Base-by-base conservation (phyloP, 139 green algal species). In the Monoraphidium neglectum region DNA sequence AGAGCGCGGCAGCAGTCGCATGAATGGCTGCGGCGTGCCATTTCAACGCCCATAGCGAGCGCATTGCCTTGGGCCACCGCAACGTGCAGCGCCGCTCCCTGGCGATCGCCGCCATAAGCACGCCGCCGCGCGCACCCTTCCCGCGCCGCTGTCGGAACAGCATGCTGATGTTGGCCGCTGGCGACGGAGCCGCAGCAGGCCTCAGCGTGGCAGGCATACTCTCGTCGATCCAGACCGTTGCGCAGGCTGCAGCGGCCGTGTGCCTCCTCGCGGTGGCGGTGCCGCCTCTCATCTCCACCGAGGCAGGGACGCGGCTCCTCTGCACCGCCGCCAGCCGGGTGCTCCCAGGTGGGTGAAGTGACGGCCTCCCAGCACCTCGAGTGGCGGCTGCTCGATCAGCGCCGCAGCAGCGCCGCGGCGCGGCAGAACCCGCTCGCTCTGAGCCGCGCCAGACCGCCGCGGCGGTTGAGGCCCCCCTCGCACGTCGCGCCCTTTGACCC, bases 281-380 rank as follows among this genome's bases (percentile, higher is more conserved):
- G 16, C 81, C 81, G 1, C 70, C 60, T 28, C 28, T 81, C 18
- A 59, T 86, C n/a, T 81, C 71, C 16, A 82, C 64, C 5, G 43
- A 38, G 38, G 74, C 47, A 76, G 81, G 81, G 10, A 74, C 79
- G 49, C 46, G 53, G n/a, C 46, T 51, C 24, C 64, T 59, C 0
- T n/a, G 60, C 43, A 36, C 72, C 8, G 12, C 60, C 4, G 26
- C 76, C 2, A 75, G 62, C 37, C 30, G 32, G 12, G 24, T 64
- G 3, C 23, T 81, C 1, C 71, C 68, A 40, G 68, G 68, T 75
- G 51, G n/a, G n/a, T n/a, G n/a, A n/a, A n/a, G n/a, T n/a, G n/a
- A n/a, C n/a, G n/a, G n/a, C n/a, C n/a, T n/a, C n/a, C n/a, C n/a
- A n/a, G n/a, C n/a, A n/a, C n/a, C n/a, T n/a, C n/a, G n/a, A n/a